A percentile compares a stretch with the other conserved stretches of the same genome.
Evolutionary conservation across 225 moss, liverwort and hornwort species (phyloP).

Genomic region (Marchantia paleacea): DNA sequence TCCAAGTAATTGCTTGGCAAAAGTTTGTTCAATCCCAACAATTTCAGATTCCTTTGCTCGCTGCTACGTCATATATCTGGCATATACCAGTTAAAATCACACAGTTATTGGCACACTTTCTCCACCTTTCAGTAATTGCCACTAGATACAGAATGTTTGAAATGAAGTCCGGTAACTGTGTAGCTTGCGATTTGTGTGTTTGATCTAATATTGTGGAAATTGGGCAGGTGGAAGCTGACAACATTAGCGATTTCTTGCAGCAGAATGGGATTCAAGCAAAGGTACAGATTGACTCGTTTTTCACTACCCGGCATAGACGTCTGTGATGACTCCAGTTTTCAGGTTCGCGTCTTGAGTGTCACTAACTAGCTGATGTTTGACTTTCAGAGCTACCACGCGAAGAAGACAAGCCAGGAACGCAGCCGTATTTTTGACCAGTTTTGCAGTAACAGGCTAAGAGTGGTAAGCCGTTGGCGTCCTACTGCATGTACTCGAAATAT

Average conservation of each 20-base stretch:
- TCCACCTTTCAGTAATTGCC: no score
- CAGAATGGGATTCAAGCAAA: constrained; percentile 79
- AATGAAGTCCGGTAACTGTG: no score
- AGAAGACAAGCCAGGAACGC: constrained; percentile 65
- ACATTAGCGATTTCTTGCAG: constrained; percentile 62
- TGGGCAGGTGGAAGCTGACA: constrained; percentile 76
- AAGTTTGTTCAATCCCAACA: neutral
- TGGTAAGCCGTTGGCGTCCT: constrained; percentile 43
- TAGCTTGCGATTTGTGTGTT: no score
- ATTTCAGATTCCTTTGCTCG: no score
- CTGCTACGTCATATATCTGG: neutral
- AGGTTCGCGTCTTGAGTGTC: neutral
- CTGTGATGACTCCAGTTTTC: no score
- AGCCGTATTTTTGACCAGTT: constrained; percentile 68
- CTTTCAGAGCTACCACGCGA: constrained; percentile 82
- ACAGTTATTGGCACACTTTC: no score
- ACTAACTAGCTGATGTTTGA: neutral
- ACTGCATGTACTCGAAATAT: neutral
- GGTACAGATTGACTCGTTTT: constrained; percentile 30
- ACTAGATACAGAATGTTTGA: no score
- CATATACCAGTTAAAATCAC: neutral
- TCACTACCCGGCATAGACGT: no score
- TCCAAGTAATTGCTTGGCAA: neutral
- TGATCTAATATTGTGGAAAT: neutral
- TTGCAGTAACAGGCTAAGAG: constrained; percentile 72